These are phyloP conservation scores for Rosa chinensis DNA, from an alignment of 306 rosid genomes.

Conservation along the genomic window DNA sequence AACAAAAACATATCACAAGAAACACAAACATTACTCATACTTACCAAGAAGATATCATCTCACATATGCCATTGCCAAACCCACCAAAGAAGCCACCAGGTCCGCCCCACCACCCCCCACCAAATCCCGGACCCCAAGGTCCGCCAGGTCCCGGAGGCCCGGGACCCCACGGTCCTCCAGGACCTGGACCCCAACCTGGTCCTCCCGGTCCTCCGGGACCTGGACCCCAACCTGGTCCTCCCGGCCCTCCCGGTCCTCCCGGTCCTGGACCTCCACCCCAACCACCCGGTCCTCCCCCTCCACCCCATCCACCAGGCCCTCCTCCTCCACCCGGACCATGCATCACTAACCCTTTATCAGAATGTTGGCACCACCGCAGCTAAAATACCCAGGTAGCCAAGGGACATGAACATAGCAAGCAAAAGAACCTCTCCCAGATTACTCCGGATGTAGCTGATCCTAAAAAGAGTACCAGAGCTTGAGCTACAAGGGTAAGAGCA, in stretches of 20 bases:
- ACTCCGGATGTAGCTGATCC: constrained; percentile 7
- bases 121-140: constrained; percentile 36
- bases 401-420: not conserved
- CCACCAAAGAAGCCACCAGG: constrained; percentile 64
- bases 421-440: constrained; percentile 8
- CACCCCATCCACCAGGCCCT: constrained; percentile 28
- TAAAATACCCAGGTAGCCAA: not conserved
- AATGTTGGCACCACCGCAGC: not conserved
- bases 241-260: constrained; percentile 33
- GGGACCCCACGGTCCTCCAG: constrained; percentile 21
- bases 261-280: constrained; percentile 18
- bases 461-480: not conserved
- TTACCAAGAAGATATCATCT: constrained; percentile 60
- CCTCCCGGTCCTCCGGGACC: constrained; percentile 48
- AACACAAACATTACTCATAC: not conserved
- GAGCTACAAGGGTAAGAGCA: constrained; percentile 3
- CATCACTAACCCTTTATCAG: constrained; percentile 31
- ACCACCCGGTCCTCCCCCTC: constrained; percentile 23
- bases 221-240: constrained; percentile 35
- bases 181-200: constrained; percentile 39
- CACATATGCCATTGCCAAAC: constrained; percentile 55
- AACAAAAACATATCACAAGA: not conserved
- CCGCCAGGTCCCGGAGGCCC: constrained; percentile 40
- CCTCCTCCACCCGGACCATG: constrained; percentile 30
- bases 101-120: constrained; percentile 33